Conservation (phyloP, 768 basidiomycete species). For the Phlegmacium glaucopus region DNA sequence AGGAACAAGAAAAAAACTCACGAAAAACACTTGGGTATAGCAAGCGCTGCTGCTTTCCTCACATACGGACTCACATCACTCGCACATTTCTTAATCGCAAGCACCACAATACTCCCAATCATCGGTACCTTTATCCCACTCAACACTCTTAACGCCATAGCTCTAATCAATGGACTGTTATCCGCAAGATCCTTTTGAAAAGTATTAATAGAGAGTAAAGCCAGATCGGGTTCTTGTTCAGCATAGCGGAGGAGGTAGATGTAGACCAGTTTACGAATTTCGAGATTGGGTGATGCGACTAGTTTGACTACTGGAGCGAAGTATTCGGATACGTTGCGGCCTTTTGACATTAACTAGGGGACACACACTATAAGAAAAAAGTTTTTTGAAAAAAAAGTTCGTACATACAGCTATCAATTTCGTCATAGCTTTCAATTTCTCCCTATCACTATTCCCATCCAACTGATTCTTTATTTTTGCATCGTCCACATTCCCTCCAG, state of each 20-base stretch:
- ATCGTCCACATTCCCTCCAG: conserved; percentile 38
- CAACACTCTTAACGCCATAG: conserved; percentile 92
- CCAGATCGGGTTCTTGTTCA: conserved; percentile 89
- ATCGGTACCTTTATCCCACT: conserved; percentile 89
- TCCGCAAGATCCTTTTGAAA: conserved; percentile 97
- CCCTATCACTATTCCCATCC: conserved; percentile 83
- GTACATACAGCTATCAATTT: conserved; percentile 82
- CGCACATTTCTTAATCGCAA: conserved; percentile 91
- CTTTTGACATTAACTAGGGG: conserved; percentile 86
- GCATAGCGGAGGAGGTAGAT: conserved; percentile 96
- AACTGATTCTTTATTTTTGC: conserved; percentile 69
- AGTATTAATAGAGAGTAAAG: conserved; percentile 94
- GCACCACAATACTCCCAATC: conserved; percentile 79
- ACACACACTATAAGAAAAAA: neutral
- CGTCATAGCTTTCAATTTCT: conserved; percentile 95
- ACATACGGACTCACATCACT: conserved; percentile 93
- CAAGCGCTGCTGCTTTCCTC: conserved; percentile 87
- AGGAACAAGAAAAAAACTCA: too few species aligned
- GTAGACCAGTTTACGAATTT: conserved; percentile 95
- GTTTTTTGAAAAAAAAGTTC: neutral
- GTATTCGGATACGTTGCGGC: conserved; percentile 86
- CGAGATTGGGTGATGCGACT: conserved; percentile 88
- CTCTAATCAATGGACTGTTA: conserved; percentile 88
- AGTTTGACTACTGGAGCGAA: conserved; percentile 98
- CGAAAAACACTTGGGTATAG: conserved; percentile 85